Conservation (phyloP, 2,329 filamentous ascomycete species). For the Claviceps digitariae region DNA sequence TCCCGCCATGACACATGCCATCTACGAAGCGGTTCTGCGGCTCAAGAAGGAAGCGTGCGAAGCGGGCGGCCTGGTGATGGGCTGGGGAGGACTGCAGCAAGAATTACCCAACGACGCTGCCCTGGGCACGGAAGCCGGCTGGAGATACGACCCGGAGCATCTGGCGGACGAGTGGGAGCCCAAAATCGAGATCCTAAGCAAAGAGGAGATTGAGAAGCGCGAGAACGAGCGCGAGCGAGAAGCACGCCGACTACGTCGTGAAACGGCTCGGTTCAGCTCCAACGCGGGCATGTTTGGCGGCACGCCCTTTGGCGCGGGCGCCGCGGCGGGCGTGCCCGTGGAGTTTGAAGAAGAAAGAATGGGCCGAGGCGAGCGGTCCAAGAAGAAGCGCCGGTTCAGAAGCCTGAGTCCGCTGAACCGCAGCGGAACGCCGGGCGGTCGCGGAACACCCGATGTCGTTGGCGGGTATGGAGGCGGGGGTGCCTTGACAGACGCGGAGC, state of each 20-base stretch:
- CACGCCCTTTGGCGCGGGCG: constrained; percentile 41
- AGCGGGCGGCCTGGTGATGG: constrained; percentile 70
- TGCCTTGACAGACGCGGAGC: constrained; percentile 61
- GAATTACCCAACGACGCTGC: constrained; percentile 85
- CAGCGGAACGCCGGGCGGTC: constrained; percentile 46
- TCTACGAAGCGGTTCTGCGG: constrained; percentile 85
- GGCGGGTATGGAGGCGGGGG: constrained; percentile 59
- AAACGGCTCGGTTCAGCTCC: constrained; percentile 85
- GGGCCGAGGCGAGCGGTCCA: constrained; percentile 82
- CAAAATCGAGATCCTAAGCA: constrained; percentile 67
- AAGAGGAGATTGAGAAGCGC: constrained; percentile 95
- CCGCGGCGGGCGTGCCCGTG: constrained; percentile 22
- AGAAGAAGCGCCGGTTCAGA: constrained; percentile 87
- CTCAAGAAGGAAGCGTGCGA: constrained; percentile 96
- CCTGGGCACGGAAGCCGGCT: constrained; percentile 70
- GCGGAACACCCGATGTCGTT: constrained; percentile 70
- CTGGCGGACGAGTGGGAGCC: constrained; percentile 76
- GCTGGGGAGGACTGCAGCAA: constrained; percentile 42
- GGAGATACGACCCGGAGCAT: constrained; percentile 89
- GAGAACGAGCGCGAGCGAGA: constrained; percentile 90
- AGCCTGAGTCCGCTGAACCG: constrained; percentile 72
- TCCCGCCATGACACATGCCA: constrained; percentile 85
- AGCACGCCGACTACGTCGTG: constrained; percentile 70
- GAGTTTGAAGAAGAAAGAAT: constrained; percentile 64
- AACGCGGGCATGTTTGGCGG: constrained; percentile 69